phyloP scores from a whole-genome alignment of 768 basidiomycete species.

The Suillus variegatus region DNA sequence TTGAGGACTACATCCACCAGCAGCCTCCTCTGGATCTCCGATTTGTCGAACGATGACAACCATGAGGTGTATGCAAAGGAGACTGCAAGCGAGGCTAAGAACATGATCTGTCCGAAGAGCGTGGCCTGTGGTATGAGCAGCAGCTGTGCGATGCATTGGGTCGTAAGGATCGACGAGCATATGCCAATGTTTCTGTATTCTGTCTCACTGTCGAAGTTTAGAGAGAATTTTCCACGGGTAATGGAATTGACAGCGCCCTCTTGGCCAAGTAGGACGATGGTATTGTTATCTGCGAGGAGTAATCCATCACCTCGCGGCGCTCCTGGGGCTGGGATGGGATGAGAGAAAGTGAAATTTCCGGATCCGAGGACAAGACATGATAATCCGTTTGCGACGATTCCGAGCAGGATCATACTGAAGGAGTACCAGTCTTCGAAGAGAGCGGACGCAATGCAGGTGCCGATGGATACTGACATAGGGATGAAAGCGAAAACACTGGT shows the following conservation, averaged over 20 bases:
- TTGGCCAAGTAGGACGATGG: constrained; percentile 29
- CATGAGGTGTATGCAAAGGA: constrained; percentile 39
- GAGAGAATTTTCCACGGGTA: constrained; percentile 33
- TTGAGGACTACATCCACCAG: constrained; percentile 25
- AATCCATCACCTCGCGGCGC: constrained; percentile 34
- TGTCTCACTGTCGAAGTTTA: constrained; percentile 28
- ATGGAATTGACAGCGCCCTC: constrained; percentile 34
- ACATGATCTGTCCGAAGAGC: constrained; percentile 38
- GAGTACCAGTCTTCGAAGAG: constrained; percentile 34
- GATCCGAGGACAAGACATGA: constrained; percentile 36
- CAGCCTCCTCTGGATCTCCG: constrained; percentile 27
- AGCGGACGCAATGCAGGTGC: constrained; percentile 28
- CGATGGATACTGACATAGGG: constrained; percentile 32
- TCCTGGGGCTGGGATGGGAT: constrained; percentile 26
- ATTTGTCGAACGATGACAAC: constrained; percentile 40
- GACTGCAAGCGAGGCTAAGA: constrained; percentile 32
- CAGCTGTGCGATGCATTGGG: constrained; percentile 37
- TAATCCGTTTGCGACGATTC: constrained; percentile 32
- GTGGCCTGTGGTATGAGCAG: constrained; percentile 35
- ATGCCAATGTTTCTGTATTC: constrained; percentile 29
- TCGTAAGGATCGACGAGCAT: constrained; percentile 32
- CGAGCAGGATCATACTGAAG: constrained; percentile 36
- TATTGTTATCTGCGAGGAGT: constrained; percentile 22
- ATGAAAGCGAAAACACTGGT: constrained; percentile 29
- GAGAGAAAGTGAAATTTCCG: constrained; percentile 28